Base-by-base conservation (phyloP, 2,329 filamentous ascomycete genomes). In the Clonostachys rosea region DNA sequence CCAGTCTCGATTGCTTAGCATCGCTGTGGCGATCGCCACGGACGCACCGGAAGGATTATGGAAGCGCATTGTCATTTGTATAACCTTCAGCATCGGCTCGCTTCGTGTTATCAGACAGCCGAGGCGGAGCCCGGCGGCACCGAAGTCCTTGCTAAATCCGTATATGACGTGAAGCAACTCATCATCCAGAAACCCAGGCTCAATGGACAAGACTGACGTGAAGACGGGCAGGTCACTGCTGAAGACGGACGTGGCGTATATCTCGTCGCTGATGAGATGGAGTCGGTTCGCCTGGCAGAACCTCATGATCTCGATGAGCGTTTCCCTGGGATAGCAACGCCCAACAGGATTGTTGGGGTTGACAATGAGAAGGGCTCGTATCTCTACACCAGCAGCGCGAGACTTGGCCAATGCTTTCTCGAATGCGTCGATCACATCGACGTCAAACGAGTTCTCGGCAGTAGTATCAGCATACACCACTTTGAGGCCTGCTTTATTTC, bases 241-340 rank as follows among this genome's bases (percentile, higher is more conserved):
- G 49, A 72, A 81, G 1, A 74, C 65, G 2, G 74, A 77, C 36
- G 75, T 62, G 10, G 73, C 79, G 54, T 82, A 83, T 37, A 83
- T 74, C 55, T 83, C 79, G 55, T 83, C 79, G 50, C 72, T 75
- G 53, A 83, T 69, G 42, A 82, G 62, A 49, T 83, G 78, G 5
- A 83, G 60, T 5, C 59, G 52, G 50, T 79, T 65, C 39, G 64
- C 66, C 45, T 75, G 62, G 51, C 78, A 81, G 46, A 82, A 68
- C 4, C 56, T 54, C 66, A 81, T 69, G 18, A 77, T 58, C 7
- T 59, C 61, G 1, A 71, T 49, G 4, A 80, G 54, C 0, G 67
- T 68, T 6, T 64, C 57, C n/a, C 59, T 59, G 2, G 71, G 60
- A 49, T 78, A 77, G 54, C 72, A 76, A 49, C 56, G 56, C 65